A percentile compares a stretch with the other conserved stretches of the same genome.
Evolutionary conservation across 306 rosid genomes (phyloP).

Genomic region (Malus sieversii): DNA sequence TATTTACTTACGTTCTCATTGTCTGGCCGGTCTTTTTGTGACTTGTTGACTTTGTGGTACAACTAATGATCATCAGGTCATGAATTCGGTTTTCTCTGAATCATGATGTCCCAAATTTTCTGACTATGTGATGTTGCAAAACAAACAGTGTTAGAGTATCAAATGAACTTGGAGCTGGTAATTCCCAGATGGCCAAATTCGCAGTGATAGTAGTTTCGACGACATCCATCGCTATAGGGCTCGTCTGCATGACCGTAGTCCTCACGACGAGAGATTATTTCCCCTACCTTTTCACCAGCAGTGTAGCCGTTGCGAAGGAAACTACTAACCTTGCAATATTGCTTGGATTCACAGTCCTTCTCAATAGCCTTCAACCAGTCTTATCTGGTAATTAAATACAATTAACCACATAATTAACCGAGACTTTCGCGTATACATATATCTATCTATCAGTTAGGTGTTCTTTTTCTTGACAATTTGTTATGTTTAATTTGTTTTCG

Average conservation of each 20-base stretch:
- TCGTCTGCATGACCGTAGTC: constrained; percentile 36
- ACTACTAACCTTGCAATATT: constrained; percentile 60
- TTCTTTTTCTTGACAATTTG: neutral
- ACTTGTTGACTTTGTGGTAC: neutral
- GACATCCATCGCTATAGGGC: constrained; percentile 61
- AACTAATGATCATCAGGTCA: neutral
- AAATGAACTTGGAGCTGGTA: constrained; percentile 75
- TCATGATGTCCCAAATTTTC: neutral
- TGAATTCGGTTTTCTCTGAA: neutral
- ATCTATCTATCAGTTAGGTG: neutral
- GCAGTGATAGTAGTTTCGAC: constrained; percentile 59
- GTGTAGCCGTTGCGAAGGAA: constrained; percentile 55
- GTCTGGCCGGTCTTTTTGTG: neutral
- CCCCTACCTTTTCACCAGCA: constrained; percentile 57
- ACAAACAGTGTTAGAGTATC: constrained; percentile 74
- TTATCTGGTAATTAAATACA: constrained; percentile 44
- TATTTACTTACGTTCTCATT: neutral
- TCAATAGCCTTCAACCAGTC: constrained; percentile 71
- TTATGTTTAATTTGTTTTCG: neutral
- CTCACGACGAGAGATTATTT: constrained; percentile 42
- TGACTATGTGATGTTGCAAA: neutral
- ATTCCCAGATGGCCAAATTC: constrained; percentile 45
- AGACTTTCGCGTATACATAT: neutral
- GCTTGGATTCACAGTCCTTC: constrained; percentile 50
- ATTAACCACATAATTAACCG: neutral